Base-by-base conservation (phyloP, 805 yeast species). In the Nakazawaea populi region DNA sequence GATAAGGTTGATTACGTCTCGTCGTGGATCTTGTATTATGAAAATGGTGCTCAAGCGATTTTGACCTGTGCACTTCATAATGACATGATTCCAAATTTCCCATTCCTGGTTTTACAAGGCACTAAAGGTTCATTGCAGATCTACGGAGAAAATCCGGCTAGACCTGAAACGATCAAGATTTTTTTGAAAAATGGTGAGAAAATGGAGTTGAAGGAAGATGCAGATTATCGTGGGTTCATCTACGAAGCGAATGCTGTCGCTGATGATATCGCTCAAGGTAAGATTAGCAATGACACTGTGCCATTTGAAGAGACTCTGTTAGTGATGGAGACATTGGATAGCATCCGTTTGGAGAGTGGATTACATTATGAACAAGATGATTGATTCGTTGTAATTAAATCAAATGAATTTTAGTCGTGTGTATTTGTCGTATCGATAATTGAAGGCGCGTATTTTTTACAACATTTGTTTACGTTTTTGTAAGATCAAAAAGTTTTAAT, bases 171-270 rank as follows among this genome's bases (percentile, higher is more conserved):
- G 52, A 68, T 61, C 55, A 66, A 62, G 43, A 65, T 74, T 44
- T 63, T 62, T 31, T 67, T 66, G 57, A 55, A 56, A 29, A 71
- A 44, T 32, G 52, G 59, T 5, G 55, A 56, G 31, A 54, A 60
- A 1, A 55, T 63, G 36, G 71, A 61, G 28, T 62, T 62, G 50
- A 61, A 66, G 39, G 73, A 70, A 49, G 61, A 66, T 28, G 61
- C 67, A 7, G 72, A 70, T 3, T 73, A 69, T 43, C 60, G 66
- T 45, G 86, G 86, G 0, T 74, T 79, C 60, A 75, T 75, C 56
- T 74, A 73, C 60, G 85, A 80, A 63, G 83, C 83, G 1, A 74
- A 78, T 56, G 81, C 77, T 4, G 73, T 72, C 32, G 83, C 80
- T 4, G 61, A 68, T 44, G 77, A 73, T 49, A 64, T 80, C 40